Conservation (phyloP, 148 eudicot species). For the Mesembryanthemum crystallinum region DNA sequence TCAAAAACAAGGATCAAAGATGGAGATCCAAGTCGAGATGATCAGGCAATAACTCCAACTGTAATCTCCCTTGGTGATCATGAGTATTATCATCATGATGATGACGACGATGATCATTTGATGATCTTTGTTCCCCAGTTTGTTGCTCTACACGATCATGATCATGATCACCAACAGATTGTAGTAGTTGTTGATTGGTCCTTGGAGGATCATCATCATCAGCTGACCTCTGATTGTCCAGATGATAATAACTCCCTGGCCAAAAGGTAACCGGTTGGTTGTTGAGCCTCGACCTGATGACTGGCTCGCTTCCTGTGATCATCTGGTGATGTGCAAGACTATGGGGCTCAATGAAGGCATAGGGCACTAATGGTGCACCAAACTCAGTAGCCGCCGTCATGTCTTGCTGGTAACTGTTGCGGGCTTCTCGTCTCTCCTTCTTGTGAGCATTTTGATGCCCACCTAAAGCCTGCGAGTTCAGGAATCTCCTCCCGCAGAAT, state of each 20-base stretch:
- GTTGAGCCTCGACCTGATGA: background rate
- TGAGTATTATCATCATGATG: too few relatives aligned
- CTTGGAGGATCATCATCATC: too few relatives aligned
- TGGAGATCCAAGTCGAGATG: slow-evolving; percentile 30
- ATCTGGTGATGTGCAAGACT: background rate
- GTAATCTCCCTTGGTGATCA: background rate
- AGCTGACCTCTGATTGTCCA: slow-evolving; percentile 4
- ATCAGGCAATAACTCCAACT: slow-evolving; percentile 26
- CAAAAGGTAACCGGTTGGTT: slow-evolving; percentile 7
- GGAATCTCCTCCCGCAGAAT: slow-evolving; percentile 47
- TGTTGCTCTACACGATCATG: background rate
- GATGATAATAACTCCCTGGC: slow-evolving; percentile 26
- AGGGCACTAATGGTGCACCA: slow-evolving; percentile 1
- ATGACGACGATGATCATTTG: background rate
- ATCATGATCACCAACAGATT: background rate
- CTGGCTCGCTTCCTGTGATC: background rate
- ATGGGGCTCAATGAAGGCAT: slow-evolving; percentile 13
- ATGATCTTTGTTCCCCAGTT: background rate
- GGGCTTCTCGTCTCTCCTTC: slow-evolving; percentile 36
- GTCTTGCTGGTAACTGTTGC: slow-evolving; percentile 14
- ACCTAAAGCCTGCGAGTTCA: slow-evolving; percentile 56
- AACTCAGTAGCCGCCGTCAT: slow-evolving; percentile 11
- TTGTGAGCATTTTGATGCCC: slow-evolving; percentile 71
- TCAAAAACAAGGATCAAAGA: background rate
- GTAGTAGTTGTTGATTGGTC: background rate